Percentiles rank a stretch among this genome's conserved stretches.
Evolutionary conservation across 129 eudicot genomes (phyloP).

Genomic region (Centrapalus pauciflorus): DNA sequence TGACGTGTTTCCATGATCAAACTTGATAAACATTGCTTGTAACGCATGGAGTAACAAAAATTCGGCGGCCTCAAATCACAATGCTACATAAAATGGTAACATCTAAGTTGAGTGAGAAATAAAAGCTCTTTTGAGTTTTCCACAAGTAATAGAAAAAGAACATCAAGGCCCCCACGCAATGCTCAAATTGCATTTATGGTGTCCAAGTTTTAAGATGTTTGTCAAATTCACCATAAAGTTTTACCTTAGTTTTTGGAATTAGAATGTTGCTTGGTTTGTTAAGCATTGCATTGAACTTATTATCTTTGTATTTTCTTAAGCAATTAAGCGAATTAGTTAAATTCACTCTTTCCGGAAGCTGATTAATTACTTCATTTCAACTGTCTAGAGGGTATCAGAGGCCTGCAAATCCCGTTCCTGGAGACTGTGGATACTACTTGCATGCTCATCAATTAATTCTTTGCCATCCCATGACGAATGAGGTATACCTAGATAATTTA

Average conservation of each 20-base stretch:
- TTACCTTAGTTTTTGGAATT: not conserved
- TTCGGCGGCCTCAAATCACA: no score
- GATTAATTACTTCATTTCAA: not conserved
- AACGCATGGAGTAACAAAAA: not conserved
- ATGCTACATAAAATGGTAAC: not conserved
- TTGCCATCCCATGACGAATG: constrained; percentile 61
- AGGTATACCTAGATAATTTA: constrained; percentile 43
- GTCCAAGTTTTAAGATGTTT: no score
- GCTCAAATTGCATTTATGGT: no score
- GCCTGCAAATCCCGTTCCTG: constrained; percentile 94
- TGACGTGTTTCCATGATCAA: not conserved
- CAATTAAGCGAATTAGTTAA: not conserved
- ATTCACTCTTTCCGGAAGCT: not conserved
- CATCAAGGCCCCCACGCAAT: no score
- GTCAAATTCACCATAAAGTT: not conserved
- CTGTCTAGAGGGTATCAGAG: constrained; percentile 70
- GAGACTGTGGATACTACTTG: constrained; percentile 95
- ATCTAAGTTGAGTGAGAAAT: no score
- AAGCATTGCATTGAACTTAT: not conserved
- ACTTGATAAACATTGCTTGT: not conserved
- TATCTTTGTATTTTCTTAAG: not conserved
- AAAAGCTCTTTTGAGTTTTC: no score
- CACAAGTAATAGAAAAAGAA: no score
- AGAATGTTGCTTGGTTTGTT: not conserved
- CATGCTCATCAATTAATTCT: constrained; percentile 78